Evolutionary conservation across 2,329 filamentous ascomycete species (phyloP).

Genomic region (Fonsecaea monophora): DNA sequence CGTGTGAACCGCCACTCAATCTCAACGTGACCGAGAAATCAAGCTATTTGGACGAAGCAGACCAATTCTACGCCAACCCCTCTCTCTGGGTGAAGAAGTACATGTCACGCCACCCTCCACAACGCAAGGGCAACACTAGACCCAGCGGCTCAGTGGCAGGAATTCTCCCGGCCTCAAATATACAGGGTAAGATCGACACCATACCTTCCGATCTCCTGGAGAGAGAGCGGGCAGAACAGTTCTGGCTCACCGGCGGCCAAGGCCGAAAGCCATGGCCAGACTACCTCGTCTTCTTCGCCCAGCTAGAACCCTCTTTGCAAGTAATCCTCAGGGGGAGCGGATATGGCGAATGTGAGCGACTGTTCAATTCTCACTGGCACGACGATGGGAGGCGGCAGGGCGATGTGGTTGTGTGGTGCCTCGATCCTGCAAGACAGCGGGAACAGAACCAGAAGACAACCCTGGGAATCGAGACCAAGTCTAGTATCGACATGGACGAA

Average conservation of each 20-base stretch:
- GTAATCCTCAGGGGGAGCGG: conserved; percentile 51
- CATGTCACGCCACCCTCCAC: conserved; percentile 50
- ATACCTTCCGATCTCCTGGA: conserved; percentile 10
- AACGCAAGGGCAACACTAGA: conserved; percentile 16
- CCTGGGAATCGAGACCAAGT: background rate
- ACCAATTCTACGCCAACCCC: conserved; percentile 80
- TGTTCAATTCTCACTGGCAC: conserved; percentile 68
- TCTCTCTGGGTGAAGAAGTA: conserved; percentile 62
- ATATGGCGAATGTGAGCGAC: conserved; percentile 66
- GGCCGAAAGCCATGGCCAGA: conserved; percentile 50
- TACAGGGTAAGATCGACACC: conserved; percentile 15
- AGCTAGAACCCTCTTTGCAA: conserved; percentile 60
- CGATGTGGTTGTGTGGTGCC: conserved; percentile 69
- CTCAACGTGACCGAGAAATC: conserved; percentile 66
- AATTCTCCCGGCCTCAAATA: conserved; percentile 42
- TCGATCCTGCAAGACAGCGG: conserved; percentile 36
- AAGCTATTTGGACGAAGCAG: conserved; percentile 84
- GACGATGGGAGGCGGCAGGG: conserved; percentile 67
- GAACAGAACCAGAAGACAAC: background rate
- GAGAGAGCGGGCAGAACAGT: conserved; percentile 17
- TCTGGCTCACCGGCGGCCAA: conserved; percentile 15
- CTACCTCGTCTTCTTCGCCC: conserved; percentile 62
- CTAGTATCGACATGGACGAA: background rate
- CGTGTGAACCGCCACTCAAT: conserved; percentile 86
- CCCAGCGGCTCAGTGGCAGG: conserved; percentile 33